Evolutionary conservation across 306 rosid species (phyloP), one percentile per base, ranked within the genome.

Genomic region (Nissolia schottii): DNA sequence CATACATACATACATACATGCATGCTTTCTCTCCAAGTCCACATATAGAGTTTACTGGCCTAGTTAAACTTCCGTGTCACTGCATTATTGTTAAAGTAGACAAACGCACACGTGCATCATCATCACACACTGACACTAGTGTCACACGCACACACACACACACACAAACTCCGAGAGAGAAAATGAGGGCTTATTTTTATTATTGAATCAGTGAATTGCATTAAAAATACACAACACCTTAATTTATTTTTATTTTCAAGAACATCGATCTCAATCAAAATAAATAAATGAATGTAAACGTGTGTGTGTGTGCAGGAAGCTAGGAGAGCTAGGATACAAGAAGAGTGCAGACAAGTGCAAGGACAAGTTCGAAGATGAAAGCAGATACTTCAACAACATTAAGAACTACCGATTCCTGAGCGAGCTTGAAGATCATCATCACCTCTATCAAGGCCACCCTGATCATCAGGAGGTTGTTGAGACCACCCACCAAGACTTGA

Each of bases 341-440:
- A 87, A 87, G 79, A 87, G 88, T 64, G 92, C 86, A 0, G 93
- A 88, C n/a, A 93, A 84, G 22, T 93, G 98, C 68, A 93, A 90
- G 77, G 96, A 90, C 70, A 93, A 84, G 71, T 93, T 87, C 55
- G 98, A 93, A 68, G 92, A 90, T 19, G 98, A 93, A 41, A 88
- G 81, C 55, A 76, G 90, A 38, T 87, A 76, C 74, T 87, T 92
- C 75, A 84, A 76, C 71, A 79, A 81, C 85, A 84, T 82, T 53
- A 85, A 89, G 72, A 86, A n/a, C 67, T 81, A 50, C 74, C 79
- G 88, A 66, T 80, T 83, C 35, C 68, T 81, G 15, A 79, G 73
- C 43, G 98, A 92, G 76, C 87, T 87, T 6, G 90, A 92, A 59
- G 83, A 75, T n/a, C n/a, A n/a, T n/a, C n/a, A n/a, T n/a, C n/a